Base-by-base conservation (phyloP, 257 asterid genomes). In the Lantana camara region DNA sequence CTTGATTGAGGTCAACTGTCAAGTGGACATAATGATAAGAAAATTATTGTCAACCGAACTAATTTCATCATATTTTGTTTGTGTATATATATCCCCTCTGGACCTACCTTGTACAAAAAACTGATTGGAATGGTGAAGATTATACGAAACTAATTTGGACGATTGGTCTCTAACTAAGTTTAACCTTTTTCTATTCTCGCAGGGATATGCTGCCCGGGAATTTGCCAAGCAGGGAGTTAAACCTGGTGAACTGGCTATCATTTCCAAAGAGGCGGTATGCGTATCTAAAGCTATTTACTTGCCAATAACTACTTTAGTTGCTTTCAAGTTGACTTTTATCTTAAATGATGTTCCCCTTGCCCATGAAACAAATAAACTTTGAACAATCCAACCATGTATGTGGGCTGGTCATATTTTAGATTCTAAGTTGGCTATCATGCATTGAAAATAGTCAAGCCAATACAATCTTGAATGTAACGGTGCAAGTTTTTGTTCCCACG, bases 201-300 rank as follows among this genome's bases (percentile, higher is more conserved):
- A 93, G 99, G 97, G 99, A 15, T 93, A 93, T 70, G 99, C 97
- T 22, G 99, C 99, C 57, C 78, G 96, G 58, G 97, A 93, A 63
- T 93, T 93, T n/a, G 78, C 85, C 60, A 90, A 90, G 73, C 99
- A 85, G 80, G 97, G 97, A 63, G 95, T 87, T 30, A 73, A 87
- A 62, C 90, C 95, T 35, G 89, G 87, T 59, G 99, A 93, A 74
- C 77, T 93, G 66, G 97, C 99, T 4, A 65, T 90, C 57, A 93
- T 93, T 69, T 93, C 97, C 75, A 93, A 90, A 68, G 99, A 93
- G 84, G 95, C 84, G 80, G 99, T 93, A 80, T 56, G 97, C 34
- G 38, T 42, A 27, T n/a, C 50, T 29, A 15, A 24, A 15, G 3
- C n/a, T 6, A n/a, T 47, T 34, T 6, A n/a, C 41, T 34, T 66